A percentile compares a stretch with the other conserved stretches of the same genome.
Conservation (phyloP, 2,329 filamentous ascomycete species). For the Gremmenia infestans region DNA sequence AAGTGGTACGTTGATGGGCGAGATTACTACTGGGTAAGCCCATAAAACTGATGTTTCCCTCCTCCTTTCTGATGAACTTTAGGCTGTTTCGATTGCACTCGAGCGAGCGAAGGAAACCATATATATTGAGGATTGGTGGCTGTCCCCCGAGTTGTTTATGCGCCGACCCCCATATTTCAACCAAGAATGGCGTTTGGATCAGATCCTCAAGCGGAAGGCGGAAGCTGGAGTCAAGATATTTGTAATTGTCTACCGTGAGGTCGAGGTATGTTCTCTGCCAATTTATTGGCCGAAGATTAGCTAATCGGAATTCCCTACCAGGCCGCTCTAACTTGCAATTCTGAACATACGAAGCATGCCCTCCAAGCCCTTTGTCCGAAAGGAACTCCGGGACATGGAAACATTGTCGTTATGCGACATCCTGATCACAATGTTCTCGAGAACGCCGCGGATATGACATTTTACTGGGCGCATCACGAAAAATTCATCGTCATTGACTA, state of each 20-base stretch:
- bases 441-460: slow-evolving; percentile 91
- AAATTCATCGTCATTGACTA: slow-evolving; percentile 97
- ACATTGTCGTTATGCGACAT: slow-evolving; percentile 85
- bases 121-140: slow-evolving; percentile 97
- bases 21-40: slow-evolving; percentile 78
- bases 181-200: slow-evolving; percentile 83
- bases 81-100: slow-evolving; percentile 80
- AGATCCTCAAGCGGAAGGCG: slow-evolving; percentile 79
- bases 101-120: slow-evolving; percentile 88
- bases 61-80: not conserved
- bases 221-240: slow-evolving; percentile 94
- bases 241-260: slow-evolving; percentile 85
- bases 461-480: slow-evolving; percentile 97
- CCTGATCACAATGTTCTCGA: slow-evolving; percentile 94
- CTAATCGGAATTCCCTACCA: slow-evolving; percentile 42
- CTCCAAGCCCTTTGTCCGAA: slow-evolving; percentile 74
- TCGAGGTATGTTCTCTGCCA: slow-evolving; percentile 20
- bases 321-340: slow-evolving; percentile 84
- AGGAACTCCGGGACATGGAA: slow-evolving; percentile 75
- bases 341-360: slow-evolving; percentile 84
- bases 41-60: not conserved
- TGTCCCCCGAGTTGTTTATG: slow-evolving; percentile 83
- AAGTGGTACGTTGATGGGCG: slow-evolving; percentile 98
- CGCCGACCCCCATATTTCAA: slow-evolving; percentile 76
- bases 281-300: not conserved